Evolutionary conservation across 2,329 filamentous ascomycete genomes (phyloP).

Genomic region (Botrytis sinoallii): DNA sequence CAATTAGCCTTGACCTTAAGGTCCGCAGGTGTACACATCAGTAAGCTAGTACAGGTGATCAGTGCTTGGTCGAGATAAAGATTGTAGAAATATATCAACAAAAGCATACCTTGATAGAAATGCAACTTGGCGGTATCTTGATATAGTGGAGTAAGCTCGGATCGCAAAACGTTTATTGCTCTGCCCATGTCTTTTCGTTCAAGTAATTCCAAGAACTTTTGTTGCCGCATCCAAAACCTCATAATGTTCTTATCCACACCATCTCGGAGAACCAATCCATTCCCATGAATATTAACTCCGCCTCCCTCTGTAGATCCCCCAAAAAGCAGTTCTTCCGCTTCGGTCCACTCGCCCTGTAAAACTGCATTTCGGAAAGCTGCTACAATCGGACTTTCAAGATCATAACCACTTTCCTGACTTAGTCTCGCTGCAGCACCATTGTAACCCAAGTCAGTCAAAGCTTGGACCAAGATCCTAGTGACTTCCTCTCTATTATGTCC

Average conservation of each 20-base stretch:
- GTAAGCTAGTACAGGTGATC: conserved; percentile 52
- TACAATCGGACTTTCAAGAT: conserved; percentile 82
- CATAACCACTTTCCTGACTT: conserved; percentile 77
- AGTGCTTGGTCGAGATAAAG: conserved; percentile 16
- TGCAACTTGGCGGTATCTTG: conserved; percentile 76
- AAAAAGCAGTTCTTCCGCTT: conserved; percentile 79
- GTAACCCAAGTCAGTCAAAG: conserved; percentile 85
- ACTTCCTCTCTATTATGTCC: conserved; percentile 92
- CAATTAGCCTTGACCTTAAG: conserved; percentile 74
- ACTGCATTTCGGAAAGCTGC: conserved; percentile 82
- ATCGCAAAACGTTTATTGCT: conserved; percentile 79
- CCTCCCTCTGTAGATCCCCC: conserved; percentile 47
- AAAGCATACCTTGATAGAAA: conserved; percentile 64
- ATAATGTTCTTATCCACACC: conserved; percentile 75
- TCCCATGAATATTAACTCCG: conserved; percentile 43
- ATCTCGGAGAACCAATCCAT: conserved; percentile 71
- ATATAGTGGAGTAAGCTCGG: conserved; percentile 82
- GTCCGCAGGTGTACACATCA: conserved; percentile 85
- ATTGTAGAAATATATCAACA: not conserved
- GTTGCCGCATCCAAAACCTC: conserved; percentile 84
- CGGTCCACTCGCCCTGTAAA: conserved; percentile 73
- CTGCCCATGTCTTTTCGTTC: conserved; percentile 70
- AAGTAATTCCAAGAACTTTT: conserved; percentile 90
- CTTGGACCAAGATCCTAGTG: conserved; percentile 87
- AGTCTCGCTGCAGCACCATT: conserved; percentile 70